Evolutionary conservation across 805 yeast species (phyloP).

Genomic region (Jamesozyma spencerorum): DNA sequence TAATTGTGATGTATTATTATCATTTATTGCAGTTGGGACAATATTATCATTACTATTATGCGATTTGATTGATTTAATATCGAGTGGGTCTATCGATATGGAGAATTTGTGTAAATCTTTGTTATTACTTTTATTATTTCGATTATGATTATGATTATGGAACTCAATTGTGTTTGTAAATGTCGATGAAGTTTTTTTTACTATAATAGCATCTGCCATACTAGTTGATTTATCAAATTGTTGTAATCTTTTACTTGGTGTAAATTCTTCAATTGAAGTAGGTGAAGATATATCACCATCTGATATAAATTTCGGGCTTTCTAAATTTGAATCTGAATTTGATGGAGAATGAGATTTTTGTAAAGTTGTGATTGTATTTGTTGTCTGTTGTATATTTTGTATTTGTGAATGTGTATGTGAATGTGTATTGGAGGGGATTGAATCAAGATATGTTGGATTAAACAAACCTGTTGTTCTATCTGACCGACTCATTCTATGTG

Average conservation of each 20-base stretch:
- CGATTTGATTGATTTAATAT: neutral
- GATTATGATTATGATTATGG: no score
- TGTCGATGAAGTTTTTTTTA: no score
- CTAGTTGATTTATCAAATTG: no score
- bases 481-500: no score
- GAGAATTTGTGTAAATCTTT: neutral
- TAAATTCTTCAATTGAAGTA: constrained; percentile 8
- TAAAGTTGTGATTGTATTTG: no score
- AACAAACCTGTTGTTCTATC: no score
- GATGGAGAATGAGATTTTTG: constrained; percentile 11
- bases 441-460: no score
- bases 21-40: neutral
- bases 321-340: constrained; percentile 19
- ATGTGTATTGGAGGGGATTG: no score
- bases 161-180: no score
- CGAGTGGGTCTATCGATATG: constrained; percentile 3
- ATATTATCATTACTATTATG: neutral
- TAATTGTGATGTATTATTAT: no score
- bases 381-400: no score
- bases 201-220: neutral
- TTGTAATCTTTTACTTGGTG: neutral
- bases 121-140: neutral
- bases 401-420: no score
- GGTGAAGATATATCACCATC: constrained; percentile 12
- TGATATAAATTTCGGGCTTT: constrained; percentile 14